A percentile compares a stretch with the other conserved stretches of the same genome.
Evolutionary conservation across 106 monocot species (phyloP).

Genomic region (Acanthochlamys bracteata): DNA sequence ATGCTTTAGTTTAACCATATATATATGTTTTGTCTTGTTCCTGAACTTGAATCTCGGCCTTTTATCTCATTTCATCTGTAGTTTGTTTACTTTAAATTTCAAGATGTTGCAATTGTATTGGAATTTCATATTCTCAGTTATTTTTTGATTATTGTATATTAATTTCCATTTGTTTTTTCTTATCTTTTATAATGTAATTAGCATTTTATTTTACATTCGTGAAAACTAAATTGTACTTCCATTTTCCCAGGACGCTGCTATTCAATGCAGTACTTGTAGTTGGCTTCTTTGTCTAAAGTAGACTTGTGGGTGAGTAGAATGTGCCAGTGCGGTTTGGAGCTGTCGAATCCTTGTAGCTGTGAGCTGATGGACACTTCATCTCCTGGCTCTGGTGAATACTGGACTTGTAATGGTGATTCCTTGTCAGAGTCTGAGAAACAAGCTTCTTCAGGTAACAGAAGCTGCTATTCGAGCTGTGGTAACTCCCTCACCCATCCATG

Average conservation of each 20-base stretch:
- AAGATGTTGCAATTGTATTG: no score
- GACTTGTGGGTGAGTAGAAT: slow-evolving; percentile 13
- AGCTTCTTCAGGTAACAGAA: slow-evolving; percentile 6
- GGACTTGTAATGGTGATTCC: slow-evolving; percentile 1
- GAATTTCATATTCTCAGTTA: no score
- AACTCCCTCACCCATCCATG: not conserved
- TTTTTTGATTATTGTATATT: no score
- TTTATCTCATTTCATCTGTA: no score
- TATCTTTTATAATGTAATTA: no score
- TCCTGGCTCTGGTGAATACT: not conserved
- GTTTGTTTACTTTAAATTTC: no score
- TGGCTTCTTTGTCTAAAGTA: not conserved
- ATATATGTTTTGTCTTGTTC: no score
- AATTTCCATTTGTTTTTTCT: no score
- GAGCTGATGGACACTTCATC: slow-evolving; percentile 1
- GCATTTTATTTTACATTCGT: no score
- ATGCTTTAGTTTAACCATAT: no score
- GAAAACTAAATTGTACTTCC: no score
- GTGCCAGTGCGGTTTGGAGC: slow-evolving; percentile 17
- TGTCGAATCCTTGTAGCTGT: slow-evolving; percentile 4
- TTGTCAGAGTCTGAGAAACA: not conserved
- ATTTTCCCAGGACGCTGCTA: not conserved
- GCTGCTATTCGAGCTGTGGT: slow-evolving; percentile 20
- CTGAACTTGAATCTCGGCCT: no score
- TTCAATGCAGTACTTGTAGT: not conserved